Evolutionary conservation across 192 early-diverging fungal species (phyloP).

Genomic region (Oehlia diaphana): DNA sequence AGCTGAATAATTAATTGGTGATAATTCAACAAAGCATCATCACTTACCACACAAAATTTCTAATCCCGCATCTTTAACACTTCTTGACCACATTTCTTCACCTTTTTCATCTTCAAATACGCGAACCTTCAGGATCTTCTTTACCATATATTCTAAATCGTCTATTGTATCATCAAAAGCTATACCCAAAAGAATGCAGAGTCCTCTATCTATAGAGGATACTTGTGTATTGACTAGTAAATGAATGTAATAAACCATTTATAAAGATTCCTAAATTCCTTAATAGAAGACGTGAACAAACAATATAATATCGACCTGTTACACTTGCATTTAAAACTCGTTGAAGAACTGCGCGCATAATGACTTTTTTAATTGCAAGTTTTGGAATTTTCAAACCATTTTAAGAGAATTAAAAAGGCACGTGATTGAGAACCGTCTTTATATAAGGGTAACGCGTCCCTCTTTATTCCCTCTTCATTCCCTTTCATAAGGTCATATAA

Average conservation of each 20-base stretch:
- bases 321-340: constrained; percentile 46
- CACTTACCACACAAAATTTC: constrained; percentile 76
- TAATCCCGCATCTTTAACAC: constrained; percentile 69
- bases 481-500: no score
- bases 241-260: background rate
- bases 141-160: constrained; percentile 85
- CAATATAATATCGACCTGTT: constrained; percentile 25
- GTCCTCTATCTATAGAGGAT: constrained; percentile 75
- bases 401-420: no score
- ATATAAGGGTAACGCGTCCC: no score
- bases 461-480: no score
- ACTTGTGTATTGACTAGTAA: constrained; percentile 69
- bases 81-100: constrained; percentile 72
- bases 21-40: background rate
- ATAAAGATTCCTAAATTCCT: background rate
- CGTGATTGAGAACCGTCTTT: no score
- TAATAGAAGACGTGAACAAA: background rate
- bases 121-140: constrained; percentile 76
- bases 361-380: background rate
- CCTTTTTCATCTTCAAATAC: constrained; percentile 73
- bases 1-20: background rate
- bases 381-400: no score
- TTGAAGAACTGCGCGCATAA: constrained; percentile 38
- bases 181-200: constrained; percentile 77
- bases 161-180: constrained; percentile 63